Conservation (phyloP, 495 filamentous ascomycete genomes). For the Hypoxylon crocopeplum region DNA sequence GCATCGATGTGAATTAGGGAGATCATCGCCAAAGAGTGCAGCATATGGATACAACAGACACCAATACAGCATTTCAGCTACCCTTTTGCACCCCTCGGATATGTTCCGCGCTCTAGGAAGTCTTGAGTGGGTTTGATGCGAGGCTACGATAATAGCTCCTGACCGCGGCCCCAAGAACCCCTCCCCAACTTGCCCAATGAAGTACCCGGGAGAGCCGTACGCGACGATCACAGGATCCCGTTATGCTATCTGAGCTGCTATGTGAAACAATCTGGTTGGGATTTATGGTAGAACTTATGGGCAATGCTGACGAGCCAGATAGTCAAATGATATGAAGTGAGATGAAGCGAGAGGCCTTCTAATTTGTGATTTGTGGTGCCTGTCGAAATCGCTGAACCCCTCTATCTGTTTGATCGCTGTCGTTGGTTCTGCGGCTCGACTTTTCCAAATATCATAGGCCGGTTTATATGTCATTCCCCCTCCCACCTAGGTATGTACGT, state of each 20-base stretch:
- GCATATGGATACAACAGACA: neutral
- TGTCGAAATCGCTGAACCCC: neutral
- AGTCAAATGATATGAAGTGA: no score
- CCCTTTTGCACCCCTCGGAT: neutral
- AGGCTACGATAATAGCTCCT: conserved; percentile 2
- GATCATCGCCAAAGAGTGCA: conserved; percentile 1
- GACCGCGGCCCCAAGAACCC: neutral
- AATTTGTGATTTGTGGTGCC: no score
- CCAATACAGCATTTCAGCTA: neutral
- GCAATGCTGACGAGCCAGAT: no score
- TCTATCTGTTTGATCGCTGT: neutral
- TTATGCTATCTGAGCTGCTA: no score
- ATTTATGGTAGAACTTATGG: no score
- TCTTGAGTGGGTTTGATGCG: neutral
- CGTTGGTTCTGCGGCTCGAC: neutral
- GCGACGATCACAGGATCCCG: no score
- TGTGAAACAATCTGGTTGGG: no score
- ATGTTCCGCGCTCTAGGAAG: neutral
- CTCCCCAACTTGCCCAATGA: no score
- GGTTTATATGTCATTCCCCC: neutral
- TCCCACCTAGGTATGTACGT: neutral
- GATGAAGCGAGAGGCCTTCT: no score
- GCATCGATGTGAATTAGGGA: conserved; percentile 4
- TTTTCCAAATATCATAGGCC: conserved; percentile 1
- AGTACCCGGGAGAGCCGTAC: no score